Base-by-base conservation (phyloP, 192 early-diverging fungal species). In the Mortierella alpina region DNA sequence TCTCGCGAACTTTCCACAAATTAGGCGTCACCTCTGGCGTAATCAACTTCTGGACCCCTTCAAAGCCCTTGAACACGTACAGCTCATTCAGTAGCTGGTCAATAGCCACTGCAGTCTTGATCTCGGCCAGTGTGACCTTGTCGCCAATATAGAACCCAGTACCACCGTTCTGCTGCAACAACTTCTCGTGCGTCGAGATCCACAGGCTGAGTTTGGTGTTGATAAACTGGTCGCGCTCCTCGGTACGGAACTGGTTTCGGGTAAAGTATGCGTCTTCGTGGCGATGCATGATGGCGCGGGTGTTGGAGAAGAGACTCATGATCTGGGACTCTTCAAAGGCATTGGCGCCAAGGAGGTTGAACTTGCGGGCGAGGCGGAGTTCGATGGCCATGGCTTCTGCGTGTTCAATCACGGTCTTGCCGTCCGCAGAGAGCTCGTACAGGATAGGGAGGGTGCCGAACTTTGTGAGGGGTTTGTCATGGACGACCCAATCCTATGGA, bases 91-190 rank as follows among this genome's bases (percentile, higher is more conserved):
- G 39, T 2, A 69, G 18, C 1, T n/a, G 7, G 12, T 69, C 67
- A 6, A 69, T 18, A 10, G 57, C 67, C 11, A 59, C 57, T 5
- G 57, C 67, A 8, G 67, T 69, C 57, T 59, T 69, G 48, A 69
- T 69, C 5, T 59, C 67, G 1, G 67, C 67, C 42, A 69, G 47
- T 2, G 56, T 69, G 4, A 56, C 84, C 41, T 62, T 47, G 54
- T 65, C 61, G 53, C 88, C 86, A 73, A 89, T 72, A 65, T 88
- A 89, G 51, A 86, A 85, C 1, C 88, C 85, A 22, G 68, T 89
- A 46, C 56, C 12, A 11, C 57, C 48, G 10, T 69, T 57, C 56
- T 58, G 44, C 62, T 63, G 10, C 55, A 57, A 20, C 14, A 20
- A 14, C 55, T 57, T 14, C 22, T 57, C 55, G 55, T 31, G 31